Percentiles rank a stretch among this genome's conserved stretches.
These are phyloP conservation scores for Septoria linicola DNA, from an alignment of 2,329 filamentous ascomycete species.

Conservation along the genomic window DNA sequence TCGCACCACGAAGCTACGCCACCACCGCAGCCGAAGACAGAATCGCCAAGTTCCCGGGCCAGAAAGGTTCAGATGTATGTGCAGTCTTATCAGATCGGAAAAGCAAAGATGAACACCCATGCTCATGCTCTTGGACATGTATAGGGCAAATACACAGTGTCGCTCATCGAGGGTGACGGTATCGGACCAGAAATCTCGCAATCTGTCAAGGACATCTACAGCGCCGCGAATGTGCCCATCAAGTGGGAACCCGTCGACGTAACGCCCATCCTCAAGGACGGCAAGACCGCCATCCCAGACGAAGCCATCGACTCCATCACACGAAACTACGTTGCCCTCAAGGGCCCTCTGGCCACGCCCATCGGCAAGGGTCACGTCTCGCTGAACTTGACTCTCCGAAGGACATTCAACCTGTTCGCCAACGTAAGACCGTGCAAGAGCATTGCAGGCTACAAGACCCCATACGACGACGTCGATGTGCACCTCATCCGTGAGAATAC, in stretches of 20 bases:
- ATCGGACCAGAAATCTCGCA: conserved; percentile 95
- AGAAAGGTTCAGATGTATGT: conserved; percentile 82
- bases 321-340: conserved; percentile 95
- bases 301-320: conserved; percentile 90
- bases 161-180: conserved; percentile 97
- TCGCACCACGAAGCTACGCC: conserved; percentile 25
- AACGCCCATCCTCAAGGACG: conserved; percentile 87
- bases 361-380: conserved; percentile 99
- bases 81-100: background rate
- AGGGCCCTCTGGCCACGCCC: conserved; percentile 96
- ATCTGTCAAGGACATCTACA: conserved; percentile 98
- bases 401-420: conserved; percentile 99
- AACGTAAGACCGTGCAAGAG: conserved; percentile 98
- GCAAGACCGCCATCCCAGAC: conserved; percentile 91
- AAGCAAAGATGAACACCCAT: background rate
- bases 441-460: conserved; percentile 96
- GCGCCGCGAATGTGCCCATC: conserved; percentile 91
- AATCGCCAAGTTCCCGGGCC: conserved; percentile 91
- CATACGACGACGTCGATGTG: conserved; percentile 95
- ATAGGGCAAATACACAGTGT: conserved; percentile 92
- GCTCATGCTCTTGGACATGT: conserved; percentile 11
- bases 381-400: conserved; percentile 95
- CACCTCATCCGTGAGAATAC: conserved; percentile 99
- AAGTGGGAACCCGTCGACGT: conserved; percentile 98
- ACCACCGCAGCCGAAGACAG: conserved; percentile 58